A percentile compares a stretch with the other conserved stretches of the same genome.
These are phyloP conservation scores for Mycosphaerelloides madeirae DNA, from an alignment of 2,329 filamentous ascomycete species.

Conservation along the genomic window DNA sequence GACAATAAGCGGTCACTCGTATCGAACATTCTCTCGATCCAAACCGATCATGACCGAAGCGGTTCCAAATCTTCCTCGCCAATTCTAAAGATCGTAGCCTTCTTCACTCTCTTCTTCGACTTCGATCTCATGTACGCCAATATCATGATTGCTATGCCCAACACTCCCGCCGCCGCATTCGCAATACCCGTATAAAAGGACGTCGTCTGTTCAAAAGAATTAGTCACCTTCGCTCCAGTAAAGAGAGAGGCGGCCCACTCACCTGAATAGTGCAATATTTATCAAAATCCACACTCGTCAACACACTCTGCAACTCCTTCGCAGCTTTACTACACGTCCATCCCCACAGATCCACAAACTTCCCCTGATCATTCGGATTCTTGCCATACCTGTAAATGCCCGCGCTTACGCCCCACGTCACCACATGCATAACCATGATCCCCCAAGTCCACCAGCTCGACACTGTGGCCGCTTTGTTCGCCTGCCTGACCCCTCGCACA, in stretches of 20 bases:
- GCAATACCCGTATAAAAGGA: constrained; percentile 35
- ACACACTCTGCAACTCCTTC: constrained; percentile 34
- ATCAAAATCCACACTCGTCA: constrained; percentile 35
- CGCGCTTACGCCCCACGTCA: constrained; percentile 34
- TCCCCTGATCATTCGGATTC: constrained; percentile 30
- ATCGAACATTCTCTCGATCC: no score
- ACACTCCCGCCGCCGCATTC: constrained; percentile 29
- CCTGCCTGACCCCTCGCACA: constrained; percentile 26
- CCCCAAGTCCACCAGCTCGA: constrained; percentile 29
- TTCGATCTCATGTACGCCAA: constrained; percentile 15
- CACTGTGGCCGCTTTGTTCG: constrained; percentile 32
- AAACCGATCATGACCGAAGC: no score
- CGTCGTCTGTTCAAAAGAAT: constrained; percentile 28
- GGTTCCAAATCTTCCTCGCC: no score
- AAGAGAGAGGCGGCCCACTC: no score
- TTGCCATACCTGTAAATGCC: constrained; percentile 36
- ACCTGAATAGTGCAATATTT: constrained; percentile 36
- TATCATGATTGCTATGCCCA: constrained; percentile 26
- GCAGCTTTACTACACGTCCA: constrained; percentile 38
- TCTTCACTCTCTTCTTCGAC: constrained; percentile 32
- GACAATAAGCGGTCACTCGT: no score
- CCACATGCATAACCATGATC: constrained; percentile 32
- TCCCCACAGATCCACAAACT: constrained; percentile 40
- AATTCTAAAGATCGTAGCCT: no score
- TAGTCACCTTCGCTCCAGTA: no score